phyloP scores from a whole-genome alignment of 1,284 basidiomycete genomes.

The Ceratobasidium sp. region DNA sequence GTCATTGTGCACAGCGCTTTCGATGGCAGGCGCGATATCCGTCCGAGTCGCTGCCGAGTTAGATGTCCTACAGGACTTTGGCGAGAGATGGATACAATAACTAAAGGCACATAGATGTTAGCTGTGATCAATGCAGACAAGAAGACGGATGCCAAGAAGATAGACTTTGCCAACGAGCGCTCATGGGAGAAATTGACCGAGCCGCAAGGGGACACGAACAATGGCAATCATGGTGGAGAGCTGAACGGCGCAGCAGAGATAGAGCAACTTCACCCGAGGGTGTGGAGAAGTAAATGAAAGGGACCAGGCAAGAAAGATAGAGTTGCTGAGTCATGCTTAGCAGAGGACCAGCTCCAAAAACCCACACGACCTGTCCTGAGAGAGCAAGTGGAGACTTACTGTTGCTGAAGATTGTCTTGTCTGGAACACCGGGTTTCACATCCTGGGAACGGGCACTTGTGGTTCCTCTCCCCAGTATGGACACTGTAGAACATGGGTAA shows the following conservation, averaged over 20 bases:
- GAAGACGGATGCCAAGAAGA: constrained; percentile 6
- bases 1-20: constrained; percentile 37
- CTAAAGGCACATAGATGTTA: constrained; percentile 31
- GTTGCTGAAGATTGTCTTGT: constrained; percentile 84
- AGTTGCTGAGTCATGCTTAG: constrained; percentile 22
- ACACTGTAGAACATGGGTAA: constrained; percentile 59
- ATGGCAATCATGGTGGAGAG: constrained; percentile 30
- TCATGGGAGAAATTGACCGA: neutral
- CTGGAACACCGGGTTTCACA: constrained; percentile 82
- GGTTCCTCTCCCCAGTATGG: constrained; percentile 84
- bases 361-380: neutral
- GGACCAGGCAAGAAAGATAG: neutral
- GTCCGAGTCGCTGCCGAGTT: constrained; percentile 46
- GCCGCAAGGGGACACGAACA: too few species aligned
- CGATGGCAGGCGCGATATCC: constrained; percentile 46
- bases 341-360: constrained; percentile 9
- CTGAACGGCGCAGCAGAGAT: too few species aligned
- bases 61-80: constrained; percentile 45
- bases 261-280: constrained; percentile 12
- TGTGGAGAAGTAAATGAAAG: neutral
- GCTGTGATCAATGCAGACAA: neutral
- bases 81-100: constrained; percentile 48
- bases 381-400: constrained; percentile 64
- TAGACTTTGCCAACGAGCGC: constrained; percentile 3
- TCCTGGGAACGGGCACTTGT: constrained; percentile 83